Percentiles rank a stretch among this genome's conserved stretches.
Evolutionary conservation across 768 basidiomycete species (phyloP).

Genomic region (Pleurotus cornucopiae): DNA sequence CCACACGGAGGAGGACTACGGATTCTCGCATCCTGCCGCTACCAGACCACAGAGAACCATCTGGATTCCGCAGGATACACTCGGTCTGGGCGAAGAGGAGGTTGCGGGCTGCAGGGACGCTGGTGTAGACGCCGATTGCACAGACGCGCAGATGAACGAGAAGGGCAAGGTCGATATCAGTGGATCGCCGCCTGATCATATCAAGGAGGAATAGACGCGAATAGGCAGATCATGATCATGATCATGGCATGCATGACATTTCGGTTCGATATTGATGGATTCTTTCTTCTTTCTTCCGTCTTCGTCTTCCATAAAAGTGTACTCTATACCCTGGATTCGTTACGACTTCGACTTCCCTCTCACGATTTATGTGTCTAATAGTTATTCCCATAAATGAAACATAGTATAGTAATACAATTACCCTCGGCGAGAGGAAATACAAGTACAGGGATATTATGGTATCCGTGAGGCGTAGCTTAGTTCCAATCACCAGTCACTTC

Average conservation of each 20-base stretch:
- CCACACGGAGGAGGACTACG: conserved; percentile 40
- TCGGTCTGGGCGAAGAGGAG: conserved; percentile 64
- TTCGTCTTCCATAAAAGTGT: too few species aligned
- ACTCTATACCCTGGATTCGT: too few species aligned
- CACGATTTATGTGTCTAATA: too few species aligned
- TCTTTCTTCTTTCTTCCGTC: too few species aligned
- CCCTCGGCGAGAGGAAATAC: too few species aligned
- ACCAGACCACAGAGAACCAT: conserved; percentile 68
- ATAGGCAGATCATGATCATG: background rate
- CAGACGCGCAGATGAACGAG: conserved; percentile 54
- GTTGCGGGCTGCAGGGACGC: conserved; percentile 45
- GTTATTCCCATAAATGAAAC: too few species aligned
- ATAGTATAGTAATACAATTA: too few species aligned
- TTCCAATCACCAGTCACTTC: conserved; percentile 6
- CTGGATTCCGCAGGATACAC: conserved; percentile 79
- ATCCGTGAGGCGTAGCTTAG: background rate
- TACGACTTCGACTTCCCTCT: too few species aligned
- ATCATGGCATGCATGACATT: background rate
- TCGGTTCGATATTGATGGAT: too few species aligned
- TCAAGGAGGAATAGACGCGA: conserved; percentile 7
- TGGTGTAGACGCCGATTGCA: conserved; percentile 46
- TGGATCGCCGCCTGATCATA: conserved; percentile 35
- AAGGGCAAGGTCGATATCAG: conserved; percentile 56
- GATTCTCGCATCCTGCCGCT: conserved; percentile 87
- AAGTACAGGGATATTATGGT: background rate